Evolutionary conservation across 768 basidiomycete species (phyloP).

Genomic region (Rhodotorula kratochvilovae): DNA sequence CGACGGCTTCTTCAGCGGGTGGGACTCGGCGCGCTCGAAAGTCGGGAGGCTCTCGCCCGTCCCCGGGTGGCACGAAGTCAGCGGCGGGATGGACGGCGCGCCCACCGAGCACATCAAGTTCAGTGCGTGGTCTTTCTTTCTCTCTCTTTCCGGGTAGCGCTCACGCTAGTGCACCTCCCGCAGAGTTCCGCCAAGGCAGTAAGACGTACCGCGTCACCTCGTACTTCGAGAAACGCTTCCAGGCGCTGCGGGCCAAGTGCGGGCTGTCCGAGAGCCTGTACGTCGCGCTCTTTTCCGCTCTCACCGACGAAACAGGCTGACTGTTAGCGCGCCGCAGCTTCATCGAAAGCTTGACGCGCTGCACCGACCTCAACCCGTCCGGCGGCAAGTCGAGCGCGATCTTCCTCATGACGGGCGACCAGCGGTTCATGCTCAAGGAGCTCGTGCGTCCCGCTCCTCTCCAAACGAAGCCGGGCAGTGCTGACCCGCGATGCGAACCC

Average conservation of each 20-base stretch:
- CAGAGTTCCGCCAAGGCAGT: constrained; percentile 26
- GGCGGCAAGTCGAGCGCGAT: constrained; percentile 95
- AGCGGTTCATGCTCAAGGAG: constrained; percentile 96
- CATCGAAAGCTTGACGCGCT: constrained; percentile 83
- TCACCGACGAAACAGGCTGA: not conserved
- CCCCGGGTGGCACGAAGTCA: not conserved
- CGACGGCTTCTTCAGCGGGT: constrained; percentile 8
- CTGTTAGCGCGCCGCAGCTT: constrained; percentile 68
- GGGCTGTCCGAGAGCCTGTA: constrained; percentile 49
- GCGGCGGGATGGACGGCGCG: not conserved
- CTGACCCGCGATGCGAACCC: too few species aligned
- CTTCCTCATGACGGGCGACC: constrained; percentile 89
- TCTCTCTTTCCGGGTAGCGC: too few species aligned
- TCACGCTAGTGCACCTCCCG: not conserved
- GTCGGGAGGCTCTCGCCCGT: not conserved
- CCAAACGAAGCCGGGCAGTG: too few species aligned
- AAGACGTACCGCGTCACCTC: constrained; percentile 23
- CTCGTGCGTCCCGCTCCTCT: constrained; percentile 81
- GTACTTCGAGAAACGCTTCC: constrained; percentile 73
- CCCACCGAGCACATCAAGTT: constrained; percentile 32
- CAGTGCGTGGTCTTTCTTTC: too few species aligned
- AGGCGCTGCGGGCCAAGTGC: constrained; percentile 78
- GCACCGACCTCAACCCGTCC: constrained; percentile 86
- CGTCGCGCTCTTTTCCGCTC: not conserved
- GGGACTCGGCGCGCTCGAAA: constrained; percentile 10